Evolutionary conservation across 192 early-diverging fungal species (phyloP).

Genomic region (Gorgonomyces haynaldii): DNA sequence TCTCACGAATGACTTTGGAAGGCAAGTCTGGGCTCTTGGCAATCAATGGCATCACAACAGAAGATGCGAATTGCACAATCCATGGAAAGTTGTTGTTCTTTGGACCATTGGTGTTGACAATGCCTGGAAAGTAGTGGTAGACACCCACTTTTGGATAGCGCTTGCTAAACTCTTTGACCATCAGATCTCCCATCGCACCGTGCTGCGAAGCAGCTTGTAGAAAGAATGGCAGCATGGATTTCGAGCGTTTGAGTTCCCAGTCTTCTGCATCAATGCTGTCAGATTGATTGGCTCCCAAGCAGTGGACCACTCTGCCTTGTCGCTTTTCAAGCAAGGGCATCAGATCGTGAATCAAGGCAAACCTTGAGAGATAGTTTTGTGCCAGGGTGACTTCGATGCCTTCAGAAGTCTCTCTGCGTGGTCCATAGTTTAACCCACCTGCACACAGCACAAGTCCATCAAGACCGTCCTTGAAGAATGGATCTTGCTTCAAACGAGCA

Average conservation of each 20-base stretch:
- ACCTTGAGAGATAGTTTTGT: not conserved
- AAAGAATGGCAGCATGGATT: not conserved
- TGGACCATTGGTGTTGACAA: not conserved
- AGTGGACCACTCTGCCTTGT: not conserved
- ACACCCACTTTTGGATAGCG: not conserved
- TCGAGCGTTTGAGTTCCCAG: not conserved
- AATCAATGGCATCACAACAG: not conserved
- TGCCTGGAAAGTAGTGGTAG: slow-evolving; percentile 1
- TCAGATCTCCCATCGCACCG: not conserved
- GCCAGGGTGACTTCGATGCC: slow-evolving; percentile 1
- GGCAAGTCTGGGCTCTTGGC: not conserved
- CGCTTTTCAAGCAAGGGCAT: not conserved
- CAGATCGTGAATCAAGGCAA: not conserved
- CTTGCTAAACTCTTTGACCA: not conserved
- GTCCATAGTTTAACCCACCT: slow-evolving; percentile 1
- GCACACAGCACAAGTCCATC: slow-evolving; percentile 5
- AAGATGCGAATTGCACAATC: not conserved
- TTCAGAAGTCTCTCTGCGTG: not conserved
- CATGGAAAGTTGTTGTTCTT: not conserved
- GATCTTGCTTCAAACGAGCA: not conserved
- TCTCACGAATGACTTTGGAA: too few species aligned
- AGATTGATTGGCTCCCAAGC: not conserved
- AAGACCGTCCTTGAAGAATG: not conserved
- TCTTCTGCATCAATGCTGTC: not conserved
- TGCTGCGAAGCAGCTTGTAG: not conserved